Base-by-base conservation (phyloP, 345 rosid genomes). In the Erysimum cheiranthoides region DNA sequence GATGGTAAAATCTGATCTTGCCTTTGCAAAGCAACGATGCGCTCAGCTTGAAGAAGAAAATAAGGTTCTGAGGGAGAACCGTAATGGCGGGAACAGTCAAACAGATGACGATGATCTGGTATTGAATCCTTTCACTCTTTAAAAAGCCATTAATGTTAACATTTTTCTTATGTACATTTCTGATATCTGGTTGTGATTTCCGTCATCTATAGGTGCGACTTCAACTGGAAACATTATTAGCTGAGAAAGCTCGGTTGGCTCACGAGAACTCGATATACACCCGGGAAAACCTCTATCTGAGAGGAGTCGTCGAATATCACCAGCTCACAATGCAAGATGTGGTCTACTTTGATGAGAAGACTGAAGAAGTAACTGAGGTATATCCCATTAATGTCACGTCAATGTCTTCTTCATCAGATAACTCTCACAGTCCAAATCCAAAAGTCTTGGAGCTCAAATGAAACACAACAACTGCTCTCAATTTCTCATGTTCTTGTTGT, bases 291-390 rank as follows among this genome's bases (percentile, higher is more conserved):
- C 89, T 96, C 43, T 92, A 86, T 78, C 85, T 95, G 60, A 84
- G 97, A 81, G 99, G 93, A 77, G 88, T 95, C 35, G 93, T 95
- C 7, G 99, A 95, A 78, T 95, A 90, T 77, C 97, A 90, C 66
- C 99, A 95, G 73, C 93, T 95, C 39, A 90, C 93, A 2, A 95
- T 92, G 99, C 99, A 95, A 66, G 97, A 92, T 80, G 92, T 95
- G 50, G 85, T 95, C 30, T 95, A 92, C 83, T 83, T 92, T 71
- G 97, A 95, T 45, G 97, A 95, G 82, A 83, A 82, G 59, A 83
- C 84, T 35, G 97, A 95, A 85, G 91, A 92, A 76, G 92, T 92
- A 11, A 84, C 89, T 12, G 96, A 94, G 86, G 93, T 93, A 25
- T 87, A 93, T 77, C 91, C 98, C 30, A 68, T 80, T 64, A 88